Evolutionary conservation across 768 basidiomycete species (phyloP), one percentile per base, ranked within the genome.

Genomic region (Leccinum sublutescens): DNA sequence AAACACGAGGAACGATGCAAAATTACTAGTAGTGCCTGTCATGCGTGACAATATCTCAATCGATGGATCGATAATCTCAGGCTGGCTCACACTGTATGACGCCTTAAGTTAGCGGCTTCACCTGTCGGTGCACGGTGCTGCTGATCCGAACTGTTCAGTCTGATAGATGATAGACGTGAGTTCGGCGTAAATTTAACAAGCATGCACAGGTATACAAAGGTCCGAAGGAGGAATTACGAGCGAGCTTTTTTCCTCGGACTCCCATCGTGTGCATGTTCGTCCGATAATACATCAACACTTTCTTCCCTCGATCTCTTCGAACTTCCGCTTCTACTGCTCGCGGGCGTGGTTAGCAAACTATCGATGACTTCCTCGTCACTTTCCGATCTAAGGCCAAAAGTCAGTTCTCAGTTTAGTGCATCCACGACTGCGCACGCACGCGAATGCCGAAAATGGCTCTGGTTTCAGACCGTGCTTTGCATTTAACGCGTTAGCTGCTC

Each of bases 1-100:
- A 17, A 82, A 91, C 60, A 79, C 79, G 94, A 14, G 43, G 89
- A 93, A 71, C 88, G 91, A 95, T 25, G 14, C 10, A 51, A 31
- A 6, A 50, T 12, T 33, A 33, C 11, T 33, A 33, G 31, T 27
- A 33, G 36, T 60, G 43, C 36, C 34, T 56, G 31, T 50, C 53
- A 19, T 43, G 34, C 54, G 55, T 51, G 45, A 50, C 17, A 21
- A 48, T 5, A n/a, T 52, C n/a, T 5, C n/a, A 43, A 55, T 56
- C 19, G 43, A 53, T 54, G 15, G 21, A 49, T 66, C 25, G 38
- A 64, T 55, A 38, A 49, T 15, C 38, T 29, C 29, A 29, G 29
- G 29, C 4, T 31, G 45, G 45, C 5, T 1, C 45, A 27, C 15
- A n/a, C 21, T 31, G 45, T 31, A 29, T 36, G n/a, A 12, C 19